phyloP scores from a whole-genome alignment of 768 basidiomycete genomes.

The Baorangia bicolor region DNA sequence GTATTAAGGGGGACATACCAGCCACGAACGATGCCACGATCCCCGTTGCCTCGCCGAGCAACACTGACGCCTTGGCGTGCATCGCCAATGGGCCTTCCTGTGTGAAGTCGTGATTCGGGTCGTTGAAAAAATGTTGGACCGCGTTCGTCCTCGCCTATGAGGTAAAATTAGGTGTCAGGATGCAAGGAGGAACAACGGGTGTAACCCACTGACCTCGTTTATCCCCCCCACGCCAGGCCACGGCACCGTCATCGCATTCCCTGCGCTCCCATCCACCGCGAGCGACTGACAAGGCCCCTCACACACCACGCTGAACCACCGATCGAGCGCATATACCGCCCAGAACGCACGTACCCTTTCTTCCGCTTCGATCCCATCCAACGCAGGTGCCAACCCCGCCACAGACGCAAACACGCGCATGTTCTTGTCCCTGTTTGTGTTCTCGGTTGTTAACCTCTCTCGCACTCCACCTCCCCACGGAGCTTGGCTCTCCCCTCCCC shows the following conservation, averaged over 20 bases:
- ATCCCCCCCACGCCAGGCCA: conserved; percentile 37
- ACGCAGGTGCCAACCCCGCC: conserved; percentile 29
- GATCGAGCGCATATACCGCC: conserved; percentile 36
- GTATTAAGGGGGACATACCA: conserved; percentile 24
- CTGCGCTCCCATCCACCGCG: conserved; percentile 29
- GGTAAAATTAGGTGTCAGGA: background rate
- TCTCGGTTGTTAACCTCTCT: background rate
- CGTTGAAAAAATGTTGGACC: conserved; percentile 15
- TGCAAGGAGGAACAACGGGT: background rate
- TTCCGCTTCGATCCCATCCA: conserved; percentile 34
- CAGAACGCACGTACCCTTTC: conserved; percentile 43
- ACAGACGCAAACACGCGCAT: conserved; percentile 8
- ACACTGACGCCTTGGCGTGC: conserved; percentile 31
- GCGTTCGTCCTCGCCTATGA: conserved; percentile 12
- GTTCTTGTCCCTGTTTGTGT: background rate
- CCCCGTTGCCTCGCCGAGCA: conserved; percentile 35
- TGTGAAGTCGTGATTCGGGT: conserved; percentile 11
- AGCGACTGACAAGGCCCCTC: conserved; percentile 16
- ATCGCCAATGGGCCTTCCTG: conserved; percentile 10
- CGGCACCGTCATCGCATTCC: conserved; percentile 35
- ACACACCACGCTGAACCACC: conserved; percentile 31
- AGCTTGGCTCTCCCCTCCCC: background rate
- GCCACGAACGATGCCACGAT: conserved; percentile 28
- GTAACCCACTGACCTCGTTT: conserved; percentile 9
- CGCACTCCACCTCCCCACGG: background rate